phyloP scores from a whole-genome alignment of 1,284 basidiomycete genomes.

The Ceratorhiza oryzae-sativae region DNA sequence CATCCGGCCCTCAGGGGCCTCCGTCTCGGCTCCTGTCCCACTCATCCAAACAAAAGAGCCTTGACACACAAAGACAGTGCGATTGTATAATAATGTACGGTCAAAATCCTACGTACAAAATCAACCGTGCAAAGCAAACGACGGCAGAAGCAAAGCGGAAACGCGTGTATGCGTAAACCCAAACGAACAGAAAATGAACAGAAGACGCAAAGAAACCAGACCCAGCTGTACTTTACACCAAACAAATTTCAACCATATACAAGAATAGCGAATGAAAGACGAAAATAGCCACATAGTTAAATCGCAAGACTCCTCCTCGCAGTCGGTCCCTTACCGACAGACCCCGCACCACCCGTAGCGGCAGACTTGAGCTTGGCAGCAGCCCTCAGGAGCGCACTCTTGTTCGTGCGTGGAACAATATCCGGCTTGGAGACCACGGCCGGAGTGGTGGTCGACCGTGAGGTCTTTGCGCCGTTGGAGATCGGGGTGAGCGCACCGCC shows the following conservation, averaged over 20 bases:
- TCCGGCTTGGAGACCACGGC: constrained; percentile 12
- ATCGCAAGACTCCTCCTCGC: constrained; percentile 20
- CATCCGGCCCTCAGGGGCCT: constrained; percentile 23
- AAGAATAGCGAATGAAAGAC: constrained; percentile 19
- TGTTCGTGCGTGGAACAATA: constrained; percentile 73
- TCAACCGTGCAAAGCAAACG: constrained; percentile 16
- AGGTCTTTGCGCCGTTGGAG: constrained; percentile 33
- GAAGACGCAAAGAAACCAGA: constrained; percentile 16
- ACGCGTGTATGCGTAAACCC: constrained; percentile 16
- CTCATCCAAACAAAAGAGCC: neutral
- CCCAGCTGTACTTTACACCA: constrained; percentile 21
- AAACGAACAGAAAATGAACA: neutral
- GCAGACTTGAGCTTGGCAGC: constrained; percentile 49
- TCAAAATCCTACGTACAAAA: constrained; percentile 12
- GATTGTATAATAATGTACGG: constrained; percentile 36
- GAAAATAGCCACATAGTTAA: neutral
- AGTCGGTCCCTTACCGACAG: constrained; percentile 3
- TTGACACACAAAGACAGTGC: neutral
- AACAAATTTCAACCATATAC: constrained; percentile 15
- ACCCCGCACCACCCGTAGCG: constrained; percentile 7
- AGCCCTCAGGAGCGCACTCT: constrained; percentile 72
- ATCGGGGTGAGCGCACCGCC: constrained; percentile 17
- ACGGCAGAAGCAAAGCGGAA: constrained; percentile 3
- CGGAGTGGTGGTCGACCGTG: constrained; percentile 13
- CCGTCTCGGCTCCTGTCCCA: neutral